phyloP scores from a whole-genome alignment of 805 yeast genomes.

The Saitoella complicata region DNA sequence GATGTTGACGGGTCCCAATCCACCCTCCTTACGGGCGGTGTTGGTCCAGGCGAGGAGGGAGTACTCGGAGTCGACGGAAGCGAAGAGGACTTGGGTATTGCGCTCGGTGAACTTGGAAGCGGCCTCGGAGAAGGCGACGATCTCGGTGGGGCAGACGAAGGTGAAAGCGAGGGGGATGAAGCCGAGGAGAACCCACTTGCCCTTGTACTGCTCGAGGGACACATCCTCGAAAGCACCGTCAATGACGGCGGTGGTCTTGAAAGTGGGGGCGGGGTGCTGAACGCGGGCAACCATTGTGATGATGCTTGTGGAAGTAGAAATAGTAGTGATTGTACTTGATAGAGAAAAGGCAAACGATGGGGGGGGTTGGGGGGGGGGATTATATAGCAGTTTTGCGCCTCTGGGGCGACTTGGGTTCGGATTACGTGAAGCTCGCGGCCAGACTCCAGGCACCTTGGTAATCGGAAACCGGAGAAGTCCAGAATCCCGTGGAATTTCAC shows the following conservation, averaged over 20 bases:
- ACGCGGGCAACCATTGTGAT: slow-evolving; percentile 67
- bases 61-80: slow-evolving; percentile 98
- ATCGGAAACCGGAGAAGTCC: no score
- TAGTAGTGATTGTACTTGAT: background rate
- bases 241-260: slow-evolving; percentile 93
- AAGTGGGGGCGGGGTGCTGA: slow-evolving; percentile 91
- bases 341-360: no score
- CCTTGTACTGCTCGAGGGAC: slow-evolving; percentile 86
- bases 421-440: background rate
- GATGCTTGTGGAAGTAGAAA: background rate
- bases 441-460: no score
- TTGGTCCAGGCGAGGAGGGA: slow-evolving; percentile 97
- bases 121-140: slow-evolving; percentile 96
- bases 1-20: slow-evolving; percentile 86
- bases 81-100: slow-evolving; percentile 79
- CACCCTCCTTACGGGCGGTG: slow-evolving; percentile 92
- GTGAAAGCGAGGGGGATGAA: slow-evolving; percentile 99
- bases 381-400: background rate
- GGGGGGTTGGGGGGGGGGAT: background rate
- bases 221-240: slow-evolving; percentile 94
- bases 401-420: background rate
- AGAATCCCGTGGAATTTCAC: no score
- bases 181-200: slow-evolving; percentile 94
- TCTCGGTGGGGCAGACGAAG: slow-evolving; percentile 98
- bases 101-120: slow-evolving; percentile 74